phyloP scores from a whole-genome alignment of 352 stramenopile genomes.

The Phytophthora sojae region DNA sequence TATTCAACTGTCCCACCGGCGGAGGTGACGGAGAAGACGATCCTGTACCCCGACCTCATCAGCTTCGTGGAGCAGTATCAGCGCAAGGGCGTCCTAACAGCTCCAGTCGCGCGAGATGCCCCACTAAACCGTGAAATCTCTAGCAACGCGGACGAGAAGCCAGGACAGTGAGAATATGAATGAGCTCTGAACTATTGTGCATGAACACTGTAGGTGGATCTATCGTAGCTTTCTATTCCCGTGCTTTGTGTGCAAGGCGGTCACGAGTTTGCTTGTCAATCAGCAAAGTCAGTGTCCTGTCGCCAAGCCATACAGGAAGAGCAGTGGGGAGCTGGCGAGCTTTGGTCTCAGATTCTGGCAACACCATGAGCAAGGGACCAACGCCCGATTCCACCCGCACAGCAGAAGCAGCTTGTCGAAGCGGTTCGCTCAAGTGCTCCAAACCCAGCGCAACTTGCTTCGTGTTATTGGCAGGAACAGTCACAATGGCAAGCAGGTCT shows the following conservation, averaged over 20 bases:
- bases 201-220: not conserved
- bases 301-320: slow-evolving; percentile 67
- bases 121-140: slow-evolving; percentile 75
- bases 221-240: slow-evolving; percentile 7
- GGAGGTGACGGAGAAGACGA: slow-evolving; percentile 59
- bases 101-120: slow-evolving; percentile 52
- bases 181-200: not conserved
- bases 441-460: slow-evolving; percentile 44
- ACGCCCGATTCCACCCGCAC: slow-evolving; percentile 48
- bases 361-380: slow-evolving; percentile 55
- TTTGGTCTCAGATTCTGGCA: slow-evolving; percentile 7
- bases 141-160: slow-evolving; percentile 19
- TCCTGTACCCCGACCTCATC: slow-evolving; percentile 71
- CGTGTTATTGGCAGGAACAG: slow-evolving; percentile 20
- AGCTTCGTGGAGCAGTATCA: slow-evolving; percentile 84
- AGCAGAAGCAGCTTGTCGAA: slow-evolving; percentile 40
- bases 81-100: slow-evolving; percentile 65
- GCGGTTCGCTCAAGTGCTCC: slow-evolving; percentile 39
- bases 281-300: slow-evolving; percentile 61
- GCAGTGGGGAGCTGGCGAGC: slow-evolving; percentile 32
- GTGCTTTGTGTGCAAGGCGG: slow-evolving; percentile 41
- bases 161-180: not conserved
- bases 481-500: slow-evolving; percentile 38
- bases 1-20: slow-evolving; percentile 66
- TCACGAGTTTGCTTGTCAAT: slow-evolving; percentile 61